phyloP scores from a whole-genome alignment of 2,329 filamentous ascomycete species.

The Verticillium klebahnii region DNA sequence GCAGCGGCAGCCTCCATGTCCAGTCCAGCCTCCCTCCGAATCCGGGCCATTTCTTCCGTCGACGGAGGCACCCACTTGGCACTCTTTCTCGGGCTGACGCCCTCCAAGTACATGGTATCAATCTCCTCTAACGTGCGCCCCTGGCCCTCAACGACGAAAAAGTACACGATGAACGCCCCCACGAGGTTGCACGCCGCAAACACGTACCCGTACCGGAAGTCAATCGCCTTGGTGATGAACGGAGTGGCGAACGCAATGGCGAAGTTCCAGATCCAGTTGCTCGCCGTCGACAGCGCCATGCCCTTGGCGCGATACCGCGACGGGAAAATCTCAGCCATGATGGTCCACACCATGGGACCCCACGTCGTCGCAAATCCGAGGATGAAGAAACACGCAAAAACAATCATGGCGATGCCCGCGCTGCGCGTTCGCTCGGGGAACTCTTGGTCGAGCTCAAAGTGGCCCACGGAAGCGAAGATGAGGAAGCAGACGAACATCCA shows the following conservation, averaged over 20 bases:
- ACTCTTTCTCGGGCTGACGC: conserved; percentile 60
- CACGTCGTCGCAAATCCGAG: conserved; percentile 63
- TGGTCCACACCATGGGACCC: conserved; percentile 62
- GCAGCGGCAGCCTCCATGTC: conserved; percentile 23
- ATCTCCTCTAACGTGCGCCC: conserved; percentile 74
- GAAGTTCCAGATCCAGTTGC: conserved; percentile 72
- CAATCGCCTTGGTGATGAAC: conserved; percentile 68
- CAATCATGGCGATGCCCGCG: conserved; percentile 56
- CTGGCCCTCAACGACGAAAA: conserved; percentile 72
- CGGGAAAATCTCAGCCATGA: conserved; percentile 62
- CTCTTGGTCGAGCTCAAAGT: conserved; percentile 37
- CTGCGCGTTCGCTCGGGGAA: conserved; percentile 27
- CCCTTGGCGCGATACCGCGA: conserved; percentile 56
- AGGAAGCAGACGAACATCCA: conserved; percentile 61
- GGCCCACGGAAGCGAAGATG: conserved; percentile 48
- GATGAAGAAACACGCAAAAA: conserved; percentile 61
- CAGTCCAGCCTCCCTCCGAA: conserved; percentile 34
- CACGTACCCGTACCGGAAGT: conserved; percentile 71
- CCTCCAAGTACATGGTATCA: conserved; percentile 70
- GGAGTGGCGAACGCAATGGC: conserved; percentile 73
- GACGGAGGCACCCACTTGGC: conserved; percentile 44
- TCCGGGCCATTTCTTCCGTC: conserved; percentile 37
- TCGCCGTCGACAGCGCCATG: conserved; percentile 56
- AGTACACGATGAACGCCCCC: conserved; percentile 64
- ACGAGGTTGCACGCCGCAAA: conserved; percentile 68